phyloP scores from a whole-genome alignment of 2,329 filamentous ascomycete genomes.

The Verticillium longisporum region DNA sequence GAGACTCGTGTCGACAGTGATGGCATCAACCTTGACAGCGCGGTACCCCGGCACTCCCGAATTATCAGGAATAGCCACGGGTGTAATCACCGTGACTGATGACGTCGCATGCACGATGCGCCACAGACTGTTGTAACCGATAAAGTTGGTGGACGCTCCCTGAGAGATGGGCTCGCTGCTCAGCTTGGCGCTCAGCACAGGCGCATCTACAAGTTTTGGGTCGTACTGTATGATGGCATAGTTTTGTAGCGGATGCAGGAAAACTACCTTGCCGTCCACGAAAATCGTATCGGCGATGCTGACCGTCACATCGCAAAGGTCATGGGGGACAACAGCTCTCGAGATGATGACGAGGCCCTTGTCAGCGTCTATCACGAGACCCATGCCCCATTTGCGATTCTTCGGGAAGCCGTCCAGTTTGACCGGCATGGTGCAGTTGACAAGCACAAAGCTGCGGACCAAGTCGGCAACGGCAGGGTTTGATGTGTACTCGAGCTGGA shows the following conservation, averaged over 20 bases:
- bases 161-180: slow-evolving; percentile 80
- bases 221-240: slow-evolving; percentile 96
- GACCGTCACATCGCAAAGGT: slow-evolving; percentile 92
- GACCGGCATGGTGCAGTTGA: slow-evolving; percentile 87
- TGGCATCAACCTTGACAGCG: slow-evolving; percentile 91
- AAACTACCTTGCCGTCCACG: slow-evolving; percentile 88
- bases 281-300: slow-evolving; percentile 97
- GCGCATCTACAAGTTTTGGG: slow-evolving; percentile 84
- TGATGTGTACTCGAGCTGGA: slow-evolving; percentile 80
- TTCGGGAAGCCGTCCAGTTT: slow-evolving; percentile 98
- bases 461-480: slow-evolving; percentile 89
- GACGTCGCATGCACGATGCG: slow-evolving; percentile 91
- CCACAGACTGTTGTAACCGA: slow-evolving; percentile 96
- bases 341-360: slow-evolving; percentile 94
- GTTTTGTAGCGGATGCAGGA: slow-evolving; percentile 94
- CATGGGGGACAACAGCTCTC: slow-evolving; percentile 88
- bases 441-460: slow-evolving; percentile 88
- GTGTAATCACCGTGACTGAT: slow-evolving; percentile 93
- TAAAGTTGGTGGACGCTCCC: slow-evolving; percentile 89
- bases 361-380: slow-evolving; percentile 92
- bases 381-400: slow-evolving; percentile 90
- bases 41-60: slow-evolving; percentile 86
- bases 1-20: slow-evolving; percentile 90
- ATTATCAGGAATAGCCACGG: slow-evolving; percentile 92
- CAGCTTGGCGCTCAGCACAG: slow-evolving; percentile 81